Base-by-base conservation (phyloP, 2,329 filamentous ascomycete genomes). In the Aspergillus uvarum region DNA sequence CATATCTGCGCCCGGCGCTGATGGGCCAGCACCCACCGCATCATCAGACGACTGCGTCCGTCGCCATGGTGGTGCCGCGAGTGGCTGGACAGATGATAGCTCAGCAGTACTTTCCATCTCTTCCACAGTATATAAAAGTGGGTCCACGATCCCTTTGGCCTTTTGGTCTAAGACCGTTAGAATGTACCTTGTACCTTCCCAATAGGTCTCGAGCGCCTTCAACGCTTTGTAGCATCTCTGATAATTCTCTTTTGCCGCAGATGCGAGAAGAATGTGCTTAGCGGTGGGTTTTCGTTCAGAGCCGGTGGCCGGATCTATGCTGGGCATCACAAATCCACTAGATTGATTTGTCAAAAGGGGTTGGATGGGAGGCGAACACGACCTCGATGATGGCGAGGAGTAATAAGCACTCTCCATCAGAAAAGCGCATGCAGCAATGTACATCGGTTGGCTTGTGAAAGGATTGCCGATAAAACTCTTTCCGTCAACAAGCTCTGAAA, bases 391-490 rank as follows among this genome's bases (percentile, higher is more conserved):
- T 59, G 87, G 82, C 3, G 83, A 86, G 0, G 89, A 89, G 22
- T 88, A 87, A 63, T 89, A 84, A 3, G 86, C 87, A 4, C 90
- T 91, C 71, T 96, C 92, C 78, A 92, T 91, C 16, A 96, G 79
- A 67, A 96, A 96, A 0, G 92, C 92, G 70, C 91, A 96, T 0
- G 91, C 92, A 0, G 92, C 92, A 61, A 96, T 94, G 68, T 96
- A 96, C 70, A 96, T 96, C 0, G 92, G 92, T 74, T 96, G 92
- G 51, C 89, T 92, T 0, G 91, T 95, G 65, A 96, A 96, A 0
- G 92, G 92, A 61, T 95, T 96, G 1, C 91, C 91, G 35, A 93
- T 88, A 58, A 93, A 91, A 67, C 91, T 93, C 72, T 91, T 92
- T 0, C 90, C 87, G 72, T 96, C 91, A 54, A 95, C 91, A 10